phyloP scores from a whole-genome alignment of 805 yeast species.

The Candida argentea region DNA sequence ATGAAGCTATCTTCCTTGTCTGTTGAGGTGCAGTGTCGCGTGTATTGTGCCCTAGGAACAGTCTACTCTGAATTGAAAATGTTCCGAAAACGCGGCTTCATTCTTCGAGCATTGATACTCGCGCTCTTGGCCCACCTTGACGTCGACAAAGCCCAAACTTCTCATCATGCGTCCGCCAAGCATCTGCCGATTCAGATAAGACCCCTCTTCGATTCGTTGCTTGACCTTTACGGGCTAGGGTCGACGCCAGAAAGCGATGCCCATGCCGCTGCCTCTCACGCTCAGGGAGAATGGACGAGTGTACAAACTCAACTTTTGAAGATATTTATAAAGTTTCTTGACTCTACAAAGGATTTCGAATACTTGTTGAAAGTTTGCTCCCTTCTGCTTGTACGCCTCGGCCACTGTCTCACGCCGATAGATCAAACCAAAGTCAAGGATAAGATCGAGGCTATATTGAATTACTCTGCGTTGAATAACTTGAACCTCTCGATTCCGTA shows the following conservation, averaged over 20 bases:
- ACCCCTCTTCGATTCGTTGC: constrained; percentile 37
- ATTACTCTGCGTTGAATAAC: constrained; percentile 13
- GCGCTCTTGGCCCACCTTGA: constrained; percentile 33
- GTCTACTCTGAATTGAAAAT: constrained; percentile 54
- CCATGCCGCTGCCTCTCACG: constrained; percentile 11
- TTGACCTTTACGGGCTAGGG: constrained; percentile 45
- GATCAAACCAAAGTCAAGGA: constrained; percentile 45
- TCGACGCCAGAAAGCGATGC: constrained; percentile 19
- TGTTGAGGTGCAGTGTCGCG: constrained; percentile 43
- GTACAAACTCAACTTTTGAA: constrained; percentile 48
- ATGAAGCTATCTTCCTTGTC: constrained; percentile 25
- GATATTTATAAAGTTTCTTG: constrained; percentile 43
- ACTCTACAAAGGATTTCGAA: constrained; percentile 35
- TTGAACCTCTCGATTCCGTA: constrained; percentile 30
- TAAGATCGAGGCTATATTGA: constrained; percentile 15
- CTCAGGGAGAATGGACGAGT: constrained; percentile 37
- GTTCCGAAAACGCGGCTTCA: constrained; percentile 57
- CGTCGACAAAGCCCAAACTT: background rate
- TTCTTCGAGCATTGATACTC: constrained; percentile 54
- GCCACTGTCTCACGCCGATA: constrained; percentile 40
- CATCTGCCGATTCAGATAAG: constrained; percentile 15
- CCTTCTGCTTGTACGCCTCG: constrained; percentile 44
- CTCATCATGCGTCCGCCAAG: constrained; percentile 2
- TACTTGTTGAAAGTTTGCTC: constrained; percentile 36
- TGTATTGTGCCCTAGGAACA: constrained; percentile 57